These are phyloP conservation scores for Umbelopsis isabellina DNA, from an alignment of 192 early-diverging fungal species.

Conservation along the genomic window DNA sequence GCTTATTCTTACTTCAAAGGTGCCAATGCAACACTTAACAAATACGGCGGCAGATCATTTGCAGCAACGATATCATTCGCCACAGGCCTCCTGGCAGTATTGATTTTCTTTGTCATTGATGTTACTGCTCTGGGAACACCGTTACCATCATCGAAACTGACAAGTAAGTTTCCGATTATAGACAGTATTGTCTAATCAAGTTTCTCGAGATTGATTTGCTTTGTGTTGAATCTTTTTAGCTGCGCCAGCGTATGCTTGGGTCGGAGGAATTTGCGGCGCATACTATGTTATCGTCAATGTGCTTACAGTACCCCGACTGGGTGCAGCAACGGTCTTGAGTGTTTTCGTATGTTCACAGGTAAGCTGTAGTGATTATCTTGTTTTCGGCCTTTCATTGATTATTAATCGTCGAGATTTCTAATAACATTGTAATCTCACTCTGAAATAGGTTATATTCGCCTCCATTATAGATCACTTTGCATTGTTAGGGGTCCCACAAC, in stretches of 20 bases:
- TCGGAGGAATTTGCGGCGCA: slow-evolving; percentile 55
- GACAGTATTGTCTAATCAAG: background rate
- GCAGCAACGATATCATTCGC: slow-evolving; percentile 31
- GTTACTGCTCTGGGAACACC: slow-evolving; percentile 20
- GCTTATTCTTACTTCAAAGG: background rate
- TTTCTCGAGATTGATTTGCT: background rate
- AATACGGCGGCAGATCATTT: slow-evolving; percentile 33
- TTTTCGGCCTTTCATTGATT: background rate
- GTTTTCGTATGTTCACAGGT: slow-evolving; percentile 56
- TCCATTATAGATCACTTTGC: slow-evolving; percentile 58
- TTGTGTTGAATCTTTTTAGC: slow-evolving; percentile 1
- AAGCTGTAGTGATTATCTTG: background rate
- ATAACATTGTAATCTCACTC: background rate
- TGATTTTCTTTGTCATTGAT: slow-evolving; percentile 35
- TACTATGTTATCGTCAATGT: slow-evolving; percentile 58
- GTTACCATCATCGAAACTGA: slow-evolving; percentile 27
- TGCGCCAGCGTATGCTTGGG: slow-evolving; percentile 56
- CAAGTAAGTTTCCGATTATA: background rate
- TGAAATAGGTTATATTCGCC: slow-evolving; percentile 42
- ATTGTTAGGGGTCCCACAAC: slow-evolving; percentile 46
- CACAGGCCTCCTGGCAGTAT: slow-evolving; percentile 2
- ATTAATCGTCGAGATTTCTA: background rate
- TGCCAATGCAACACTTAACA: slow-evolving; percentile 33
- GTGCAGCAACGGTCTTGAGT: slow-evolving; percentile 53
- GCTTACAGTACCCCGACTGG: slow-evolving; percentile 53